Percentiles rank a stretch among this genome's conserved stretches.
Conservation (phyloP, 2,329 filamentous ascomycete species). For the Hymenoscyphus occultus region DNA sequence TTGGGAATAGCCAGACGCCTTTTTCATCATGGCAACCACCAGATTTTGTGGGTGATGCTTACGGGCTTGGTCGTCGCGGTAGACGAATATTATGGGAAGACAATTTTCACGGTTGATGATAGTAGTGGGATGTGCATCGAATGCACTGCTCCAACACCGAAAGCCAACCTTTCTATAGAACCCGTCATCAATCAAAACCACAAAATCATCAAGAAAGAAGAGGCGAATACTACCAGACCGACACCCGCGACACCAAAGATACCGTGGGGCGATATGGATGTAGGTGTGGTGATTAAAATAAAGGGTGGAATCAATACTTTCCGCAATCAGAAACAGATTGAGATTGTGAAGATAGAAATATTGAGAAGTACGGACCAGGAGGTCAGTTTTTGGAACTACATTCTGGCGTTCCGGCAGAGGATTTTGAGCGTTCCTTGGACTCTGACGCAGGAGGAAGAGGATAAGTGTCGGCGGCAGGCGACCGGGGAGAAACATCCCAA, state of each 20-base stretch:
- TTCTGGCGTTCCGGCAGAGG: slow-evolving; percentile 47
- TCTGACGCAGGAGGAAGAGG: slow-evolving; percentile 48
- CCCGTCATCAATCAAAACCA: background rate
- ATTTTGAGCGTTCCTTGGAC: slow-evolving; percentile 54
- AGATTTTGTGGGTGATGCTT: slow-evolving; percentile 71
- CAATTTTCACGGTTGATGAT: slow-evolving; percentile 61
- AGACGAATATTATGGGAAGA: slow-evolving; percentile 47
- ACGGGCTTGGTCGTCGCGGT: slow-evolving; percentile 67
- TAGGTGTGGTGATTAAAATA: slow-evolving; percentile 55
- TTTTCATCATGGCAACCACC: slow-evolving; percentile 70
- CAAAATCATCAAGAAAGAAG: slow-evolving; percentile 43
- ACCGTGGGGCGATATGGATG: slow-evolving; percentile 39
- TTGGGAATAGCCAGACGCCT: slow-evolving; percentile 49
- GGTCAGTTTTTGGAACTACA: slow-evolving; percentile 57
- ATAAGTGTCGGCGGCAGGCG: slow-evolving; percentile 40
- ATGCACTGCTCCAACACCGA: slow-evolving; percentile 28
- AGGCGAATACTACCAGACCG: slow-evolving; percentile 59
- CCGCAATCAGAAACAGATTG: slow-evolving; percentile 50
- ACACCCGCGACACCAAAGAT: slow-evolving; percentile 42
- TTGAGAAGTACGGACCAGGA: slow-evolving; percentile 55
- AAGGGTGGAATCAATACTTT: slow-evolving; percentile 52
- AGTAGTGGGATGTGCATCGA: slow-evolving; percentile 60
- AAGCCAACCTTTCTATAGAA: background rate
- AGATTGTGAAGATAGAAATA: slow-evolving; percentile 48
- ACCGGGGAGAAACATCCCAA: slow-evolving; percentile 12